Evolutionary conservation across 2,329 filamentous ascomycete species (phyloP).

Genomic region (Neodidymelliopsis sp.): DNA sequence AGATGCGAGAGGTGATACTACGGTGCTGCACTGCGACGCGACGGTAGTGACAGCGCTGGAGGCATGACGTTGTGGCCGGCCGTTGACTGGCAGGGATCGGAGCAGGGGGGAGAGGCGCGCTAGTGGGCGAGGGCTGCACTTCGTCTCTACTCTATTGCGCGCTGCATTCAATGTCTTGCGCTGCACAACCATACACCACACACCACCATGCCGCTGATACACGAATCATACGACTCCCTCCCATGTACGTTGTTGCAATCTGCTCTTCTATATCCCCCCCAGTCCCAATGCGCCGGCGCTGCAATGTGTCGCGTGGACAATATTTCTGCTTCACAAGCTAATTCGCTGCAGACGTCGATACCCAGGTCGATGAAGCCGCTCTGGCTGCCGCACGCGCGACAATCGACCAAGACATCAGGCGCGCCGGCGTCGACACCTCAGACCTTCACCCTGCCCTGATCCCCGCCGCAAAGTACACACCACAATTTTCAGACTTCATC

Average conservation of each 20-base stretch:
- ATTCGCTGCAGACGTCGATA: slow-evolving; percentile 75
- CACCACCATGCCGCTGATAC: slow-evolving; percentile 69
- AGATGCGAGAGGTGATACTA: not conserved
- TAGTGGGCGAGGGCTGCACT: slow-evolving; percentile 8
- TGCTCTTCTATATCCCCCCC: slow-evolving; percentile 55
- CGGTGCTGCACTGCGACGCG: not conserved
- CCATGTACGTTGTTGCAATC: slow-evolving; percentile 68
- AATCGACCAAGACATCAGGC: slow-evolving; percentile 74
- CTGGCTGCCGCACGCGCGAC: slow-evolving; percentile 78
- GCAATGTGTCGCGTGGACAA: not conserved
- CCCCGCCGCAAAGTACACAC: slow-evolving; percentile 53
- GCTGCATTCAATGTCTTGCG: slow-evolving; percentile 15
- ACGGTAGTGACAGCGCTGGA: not conserved
- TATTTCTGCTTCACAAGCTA: slow-evolving; percentile 17
- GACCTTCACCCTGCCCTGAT: slow-evolving; percentile 68
- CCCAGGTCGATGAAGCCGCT: slow-evolving; percentile 68
- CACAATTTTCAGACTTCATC: slow-evolving; percentile 71
- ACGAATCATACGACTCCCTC: slow-evolving; percentile 78
- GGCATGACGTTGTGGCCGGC: slow-evolving; percentile 26
- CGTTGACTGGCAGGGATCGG: slow-evolving; percentile 22
- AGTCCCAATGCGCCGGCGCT: slow-evolving; percentile 59
- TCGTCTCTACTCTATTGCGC: slow-evolving; percentile 11
- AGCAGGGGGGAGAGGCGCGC: slow-evolving; percentile 12
- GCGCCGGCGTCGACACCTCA: slow-evolving; percentile 52
- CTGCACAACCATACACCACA: slow-evolving; percentile 15